These are phyloP conservation scores for Chaetothyriales sp. DNA, from an alignment of 2,329 filamentous ascomycete species.

Conservation along the genomic window DNA sequence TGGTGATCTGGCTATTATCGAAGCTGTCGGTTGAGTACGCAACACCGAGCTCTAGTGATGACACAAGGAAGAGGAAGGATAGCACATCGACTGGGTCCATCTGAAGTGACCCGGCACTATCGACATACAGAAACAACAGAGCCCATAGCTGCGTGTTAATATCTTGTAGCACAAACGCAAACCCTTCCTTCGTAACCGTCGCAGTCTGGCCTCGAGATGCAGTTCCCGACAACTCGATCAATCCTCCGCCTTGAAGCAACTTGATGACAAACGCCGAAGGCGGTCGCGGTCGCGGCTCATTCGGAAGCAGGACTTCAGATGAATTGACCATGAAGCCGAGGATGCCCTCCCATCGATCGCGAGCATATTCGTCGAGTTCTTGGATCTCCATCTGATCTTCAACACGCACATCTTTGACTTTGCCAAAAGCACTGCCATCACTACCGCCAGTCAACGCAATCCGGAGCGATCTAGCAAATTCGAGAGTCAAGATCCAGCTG, in stretches of 20 bases:
- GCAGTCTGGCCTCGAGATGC: slow-evolving; percentile 35
- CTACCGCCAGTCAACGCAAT: slow-evolving; percentile 80
- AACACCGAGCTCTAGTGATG: slow-evolving; percentile 78
- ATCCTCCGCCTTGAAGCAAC: slow-evolving; percentile 63
- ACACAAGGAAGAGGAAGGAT: slow-evolving; percentile 89
- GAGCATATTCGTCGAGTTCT: slow-evolving; percentile 73
- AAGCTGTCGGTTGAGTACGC: slow-evolving; percentile 80
- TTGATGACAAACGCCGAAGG: slow-evolving; percentile 71
- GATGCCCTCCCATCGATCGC: slow-evolving; percentile 88
- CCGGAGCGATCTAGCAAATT: slow-evolving; percentile 71
- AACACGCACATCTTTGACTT: slow-evolving; percentile 56
- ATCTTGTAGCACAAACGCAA: slow-evolving; percentile 87
- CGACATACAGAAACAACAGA: slow-evolving; percentile 80
- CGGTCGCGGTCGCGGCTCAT: slow-evolving; percentile 14
- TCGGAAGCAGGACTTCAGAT: slow-evolving; percentile 9
- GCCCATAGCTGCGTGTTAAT: slow-evolving; percentile 97
- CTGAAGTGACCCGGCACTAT: slow-evolving; percentile 59
- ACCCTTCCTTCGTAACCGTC: slow-evolving; percentile 81
- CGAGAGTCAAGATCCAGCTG: slow-evolving; percentile 62
- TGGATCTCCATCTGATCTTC: slow-evolving; percentile 51
- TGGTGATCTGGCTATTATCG: slow-evolving; percentile 66
- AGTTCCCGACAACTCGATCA: slow-evolving; percentile 48
- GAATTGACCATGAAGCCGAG: slow-evolving; percentile 78
- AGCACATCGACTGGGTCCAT: slow-evolving; percentile 90
- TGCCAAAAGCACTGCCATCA: slow-evolving; percentile 75